Base-by-base conservation (phyloP, 139 green algal genomes). In the Chlamydomonas incerta region DNA sequence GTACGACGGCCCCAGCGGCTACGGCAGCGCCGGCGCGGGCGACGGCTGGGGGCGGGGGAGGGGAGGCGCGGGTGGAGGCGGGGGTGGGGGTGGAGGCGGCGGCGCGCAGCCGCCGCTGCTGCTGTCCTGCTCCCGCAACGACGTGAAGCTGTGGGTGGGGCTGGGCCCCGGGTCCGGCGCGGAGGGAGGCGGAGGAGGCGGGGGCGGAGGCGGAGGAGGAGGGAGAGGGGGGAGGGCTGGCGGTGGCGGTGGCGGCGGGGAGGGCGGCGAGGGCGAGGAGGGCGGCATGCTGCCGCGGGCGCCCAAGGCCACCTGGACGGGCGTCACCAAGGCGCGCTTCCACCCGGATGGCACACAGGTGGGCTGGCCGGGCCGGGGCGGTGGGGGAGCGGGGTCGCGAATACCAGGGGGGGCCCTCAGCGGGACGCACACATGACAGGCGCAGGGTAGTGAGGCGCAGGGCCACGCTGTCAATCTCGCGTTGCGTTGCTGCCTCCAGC, bases 121-220 rank as follows among this genome's bases (percentile, higher is more conserved):
- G 79, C 85, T 95, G 70, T 94, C 90, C 14, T 93, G 75, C 28
- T 91, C 89, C 17, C 66, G 87, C 14, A 77, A 68, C 18, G 94
- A 96, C 74, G 90, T 96, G 33, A 91, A 92, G 86, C 89, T 97
- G 63, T 97, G 93, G 93, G 67, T 72, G 31, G 85, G 55, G 6
- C 65, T 81, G 87, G 52, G 57, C 67, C 5, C 68, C 62, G 34
- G 52, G 88, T 70, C 65, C 91, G 66, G 73, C 76, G 2, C 26
- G 58, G 20, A 86, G 41, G 41, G 41, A 5, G 41, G 41, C 41
- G 87, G 17, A 63, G 28, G 60, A 5, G 31, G 58, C 33, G 83
- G 0, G 28, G 92, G 71, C 72, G 83, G 41, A 50, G 57, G 65
- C 8, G 41, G 41, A 50, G 72, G 11, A 72, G 67, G 34, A 57